Base-by-base conservation (phyloP, 805 yeast species). In the Kazachstania africana region DNA sequence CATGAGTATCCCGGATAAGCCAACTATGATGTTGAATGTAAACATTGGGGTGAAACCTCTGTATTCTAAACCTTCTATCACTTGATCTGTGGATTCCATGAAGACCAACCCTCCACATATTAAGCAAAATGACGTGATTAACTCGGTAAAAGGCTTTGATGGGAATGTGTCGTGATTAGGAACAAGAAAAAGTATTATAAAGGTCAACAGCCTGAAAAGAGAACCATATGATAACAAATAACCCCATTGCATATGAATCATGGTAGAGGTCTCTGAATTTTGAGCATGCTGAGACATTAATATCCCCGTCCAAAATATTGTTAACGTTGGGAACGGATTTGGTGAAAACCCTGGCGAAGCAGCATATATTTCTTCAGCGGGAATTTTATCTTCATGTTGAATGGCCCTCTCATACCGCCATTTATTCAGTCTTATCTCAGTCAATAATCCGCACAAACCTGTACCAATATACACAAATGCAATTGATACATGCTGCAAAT, bases 221-320 rank as follows among this genome's bases (percentile, higher is more conserved):
- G 95, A 79, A 2, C 85, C 97, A 43, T 72, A 70, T n/a, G 87
- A 69, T 36, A 91, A 65, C 47, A 91, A 57, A 36, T 69, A 66
- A 6, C 98, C 98, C 98, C 98, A 91, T 58, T 85, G 96, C 33
- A 70, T 61, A 55, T 91, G 98, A 39, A 91, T 71, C 12, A 58
- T 63, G 3, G 96, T 84, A 3, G 95, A 76, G 20, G 79, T 66
- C 33, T 53, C 63, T 1, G 91, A 77, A 5, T 87, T 80, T 57
- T 91, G 98, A 24, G 74, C 75, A 57, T 91, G 98, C 55, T 79
- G 83, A 2, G 96, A 85, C 98, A 91, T 91, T 39, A 91, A 65
- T 10, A 78, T 68, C 18, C 98, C 98, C 1, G 97, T 91, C 94
- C 95, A 91, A 60, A 82, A 91, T 21, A 91, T 81, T 2, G 93